Conservation (phyloP, 2,329 filamentous ascomycete genomes). For the Madurella mycetomatis region DNA sequence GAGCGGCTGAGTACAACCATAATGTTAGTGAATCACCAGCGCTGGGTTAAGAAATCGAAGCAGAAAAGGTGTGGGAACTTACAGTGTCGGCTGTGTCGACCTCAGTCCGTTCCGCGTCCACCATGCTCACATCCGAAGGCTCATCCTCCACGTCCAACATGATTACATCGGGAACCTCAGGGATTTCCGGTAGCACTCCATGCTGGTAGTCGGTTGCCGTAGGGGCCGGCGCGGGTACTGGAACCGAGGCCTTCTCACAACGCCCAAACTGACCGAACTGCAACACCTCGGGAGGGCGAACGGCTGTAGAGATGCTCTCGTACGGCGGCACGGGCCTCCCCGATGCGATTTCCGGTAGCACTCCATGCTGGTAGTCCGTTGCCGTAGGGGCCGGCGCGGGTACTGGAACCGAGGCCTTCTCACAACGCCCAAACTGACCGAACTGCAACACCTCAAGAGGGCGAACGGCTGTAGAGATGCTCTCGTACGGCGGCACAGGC, state of each 20-base stretch:
- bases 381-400: constrained; percentile 5
- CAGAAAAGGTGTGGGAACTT: too few species aligned
- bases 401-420: constrained; percentile 1
- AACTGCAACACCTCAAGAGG: neutral
- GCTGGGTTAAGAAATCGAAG: too few species aligned
- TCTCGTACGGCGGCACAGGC: neutral
- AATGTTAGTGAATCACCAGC: too few species aligned
- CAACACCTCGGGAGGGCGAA: neutral
- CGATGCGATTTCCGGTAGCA: neutral
- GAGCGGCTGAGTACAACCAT: too few species aligned
- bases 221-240: constrained; percentile 3
- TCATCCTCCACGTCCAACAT: constrained; percentile 1
- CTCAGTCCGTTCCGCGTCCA: neutral
- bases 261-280: neutral
- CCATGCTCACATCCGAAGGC: neutral
- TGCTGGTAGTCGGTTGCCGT: neutral
- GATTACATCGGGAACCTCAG: neutral
- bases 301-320: neutral
- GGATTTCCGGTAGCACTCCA: neutral
- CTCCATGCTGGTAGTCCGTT: neutral
- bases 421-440: neutral
- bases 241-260: constrained; percentile 1
- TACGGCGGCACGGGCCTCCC: neutral
- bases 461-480: neutral
- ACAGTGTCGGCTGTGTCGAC: too few species aligned